Evolutionary conservation across 2,329 filamentous ascomycete species (phyloP), one percentile per base, ranked within the genome.

Genomic region (Fusarium oligoseptatum): DNA sequence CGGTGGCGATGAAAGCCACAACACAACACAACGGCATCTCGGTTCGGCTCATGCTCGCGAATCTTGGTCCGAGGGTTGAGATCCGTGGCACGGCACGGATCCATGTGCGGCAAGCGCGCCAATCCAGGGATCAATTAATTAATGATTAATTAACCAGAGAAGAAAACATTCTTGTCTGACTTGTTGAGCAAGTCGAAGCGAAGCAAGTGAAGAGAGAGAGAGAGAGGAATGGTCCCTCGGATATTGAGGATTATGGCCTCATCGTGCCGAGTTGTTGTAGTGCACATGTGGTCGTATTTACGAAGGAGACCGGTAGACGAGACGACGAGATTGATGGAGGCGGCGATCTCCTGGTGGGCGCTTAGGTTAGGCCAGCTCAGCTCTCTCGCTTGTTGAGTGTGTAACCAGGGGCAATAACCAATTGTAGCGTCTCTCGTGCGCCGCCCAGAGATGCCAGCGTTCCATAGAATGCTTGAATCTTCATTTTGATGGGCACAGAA

Each of bases 1-100:
- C 48, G 48, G 48, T 52, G 48, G 48, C 27, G 48, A 52, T 52
- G 48, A 52, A 52, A 52, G 48, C 48, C 48, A 52, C 48, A 29
- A 52, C 27, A 52, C 48, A 29, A 52, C 27, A 17, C 24, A 17
- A 20, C 27, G 48, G 48, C 48, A 52, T 52, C 27, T 52, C 48
- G 48, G 48, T 52, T 52, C 48, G 48, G 48, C 27, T 52, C 48
- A 52, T 52, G 48, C 27, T 52, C 48, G 48, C 48, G 48, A 52
- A 52, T 52, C 48, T 52, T 52, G 48, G 48, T 52, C 48, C 48
- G 48, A 52, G 48, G 48, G 17, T 27, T 50, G 45, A 50, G 45
- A 50, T 50, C 45, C 45, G 27, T n/a, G 45, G 41, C n/a, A 43
- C 20, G 41, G 41, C 41, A 43, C 41, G 41, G 48, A 52, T 52